phyloP scores from a whole-genome alignment of 805 yeast species.

The Metschnikowia arizonensis region DNA sequence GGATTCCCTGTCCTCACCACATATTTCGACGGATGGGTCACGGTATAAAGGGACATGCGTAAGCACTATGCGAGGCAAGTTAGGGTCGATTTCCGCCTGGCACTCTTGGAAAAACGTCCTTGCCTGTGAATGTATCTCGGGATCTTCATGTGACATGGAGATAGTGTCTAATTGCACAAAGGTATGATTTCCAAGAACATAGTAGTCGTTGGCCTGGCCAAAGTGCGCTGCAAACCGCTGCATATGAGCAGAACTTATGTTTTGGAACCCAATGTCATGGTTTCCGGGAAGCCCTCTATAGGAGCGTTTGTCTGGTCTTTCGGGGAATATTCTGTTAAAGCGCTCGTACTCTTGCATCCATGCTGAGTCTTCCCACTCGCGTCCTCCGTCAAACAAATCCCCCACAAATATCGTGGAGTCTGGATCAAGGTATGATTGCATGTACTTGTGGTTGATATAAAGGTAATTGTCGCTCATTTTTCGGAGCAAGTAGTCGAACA shows the following conservation, averaged over 20 bases:
- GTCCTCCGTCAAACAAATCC: slow-evolving; percentile 91
- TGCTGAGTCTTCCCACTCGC: slow-evolving; percentile 67
- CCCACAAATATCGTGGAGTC: slow-evolving; percentile 79
- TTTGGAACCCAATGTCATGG: slow-evolving; percentile 94
- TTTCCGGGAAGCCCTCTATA: slow-evolving; percentile 69
- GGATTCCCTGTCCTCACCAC: slow-evolving; percentile 80
- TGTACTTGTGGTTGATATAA: slow-evolving; percentile 63
- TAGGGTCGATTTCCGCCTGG: slow-evolving; percentile 21
- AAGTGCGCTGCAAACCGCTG: slow-evolving; percentile 66
- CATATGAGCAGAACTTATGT: slow-evolving; percentile 52
- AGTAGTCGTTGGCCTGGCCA: slow-evolving; percentile 61
- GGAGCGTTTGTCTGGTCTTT: slow-evolving; percentile 40
- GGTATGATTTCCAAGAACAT: slow-evolving; percentile 67
- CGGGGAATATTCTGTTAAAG: slow-evolving; percentile 64
- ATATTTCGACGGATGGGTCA: slow-evolving; percentile 52
- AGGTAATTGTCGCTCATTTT: slow-evolving; percentile 73
- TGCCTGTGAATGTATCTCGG: slow-evolving; percentile 47
- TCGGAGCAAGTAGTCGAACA: slow-evolving; percentile 52
- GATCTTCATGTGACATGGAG: slow-evolving; percentile 60
- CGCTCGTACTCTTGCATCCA: slow-evolving; percentile 73
- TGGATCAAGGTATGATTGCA: slow-evolving; percentile 61
- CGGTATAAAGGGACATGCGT: slow-evolving; percentile 88
- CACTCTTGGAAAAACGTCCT: slow-evolving; percentile 45
- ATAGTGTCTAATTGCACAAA: slow-evolving; percentile 75
- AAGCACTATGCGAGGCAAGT: slow-evolving; percentile 61